Conservation (phyloP, 305 asterid genomes). For the Fraxinus nigra region DNA sequence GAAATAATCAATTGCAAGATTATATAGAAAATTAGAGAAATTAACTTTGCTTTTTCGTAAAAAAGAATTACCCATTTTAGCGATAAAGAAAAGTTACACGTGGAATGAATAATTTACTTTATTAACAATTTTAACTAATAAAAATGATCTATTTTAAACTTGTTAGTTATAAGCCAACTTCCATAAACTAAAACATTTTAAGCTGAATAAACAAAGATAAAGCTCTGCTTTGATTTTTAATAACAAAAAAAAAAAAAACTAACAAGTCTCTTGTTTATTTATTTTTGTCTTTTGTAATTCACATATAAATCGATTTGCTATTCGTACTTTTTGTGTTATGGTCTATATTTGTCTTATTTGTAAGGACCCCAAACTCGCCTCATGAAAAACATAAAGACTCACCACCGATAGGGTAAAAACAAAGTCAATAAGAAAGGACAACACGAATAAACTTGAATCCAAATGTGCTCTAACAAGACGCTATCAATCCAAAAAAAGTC, state of each 20-base stretch:
- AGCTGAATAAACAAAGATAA: not conserved
- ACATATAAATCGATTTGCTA: not conserved
- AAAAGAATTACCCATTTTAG: not conserved
- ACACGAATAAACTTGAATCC: not conserved
- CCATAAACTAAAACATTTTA: not conserved
- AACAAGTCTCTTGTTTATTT: not conserved
- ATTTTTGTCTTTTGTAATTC: not conserved
- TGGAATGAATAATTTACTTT: not conserved
- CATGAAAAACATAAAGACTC: not conserved
- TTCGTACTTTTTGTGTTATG: not conserved
- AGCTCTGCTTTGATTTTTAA: not conserved
- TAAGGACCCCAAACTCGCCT: not conserved
- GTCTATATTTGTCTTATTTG: not conserved
- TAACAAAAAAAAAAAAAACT: not conserved
- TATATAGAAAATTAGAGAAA: not conserved
- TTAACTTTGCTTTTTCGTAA: not conserved
- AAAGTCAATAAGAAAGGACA: not conserved
- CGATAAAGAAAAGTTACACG: not conserved
- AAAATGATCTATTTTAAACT: not conserved
- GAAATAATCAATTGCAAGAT: not conserved
- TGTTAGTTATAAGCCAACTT: not conserved
- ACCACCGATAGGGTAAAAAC: not conserved
- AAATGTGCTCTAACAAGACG: not conserved
- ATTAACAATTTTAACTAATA: not conserved
- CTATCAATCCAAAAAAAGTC: not conserved